phyloP scores from a whole-genome alignment of 371 early-diverging fungal genomes.

The Lichtheimia ramosa region DNA sequence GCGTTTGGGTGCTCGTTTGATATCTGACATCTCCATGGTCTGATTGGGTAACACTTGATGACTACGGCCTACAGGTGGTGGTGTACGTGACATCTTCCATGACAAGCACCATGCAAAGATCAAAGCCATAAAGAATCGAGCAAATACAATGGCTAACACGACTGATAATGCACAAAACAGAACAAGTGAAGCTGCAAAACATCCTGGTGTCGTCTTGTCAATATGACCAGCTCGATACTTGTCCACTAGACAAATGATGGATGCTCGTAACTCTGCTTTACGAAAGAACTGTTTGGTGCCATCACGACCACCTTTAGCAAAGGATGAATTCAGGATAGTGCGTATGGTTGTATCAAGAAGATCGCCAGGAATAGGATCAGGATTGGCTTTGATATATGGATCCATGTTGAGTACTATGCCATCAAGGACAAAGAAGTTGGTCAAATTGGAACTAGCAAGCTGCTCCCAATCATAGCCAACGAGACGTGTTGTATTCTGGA shows the following conservation, averaged over 20 bases:
- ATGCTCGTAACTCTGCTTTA: constrained; percentile 42
- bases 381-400: constrained; percentile 51
- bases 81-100: constrained; percentile 61
- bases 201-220: constrained; percentile 80
- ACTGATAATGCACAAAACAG: constrained; percentile 66
- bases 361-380: constrained; percentile 34
- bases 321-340: constrained; percentile 25
- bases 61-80: constrained; percentile 17
- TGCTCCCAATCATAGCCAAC: constrained; percentile 71
- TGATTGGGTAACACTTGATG: constrained; percentile 2
- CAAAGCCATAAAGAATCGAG: constrained; percentile 82
- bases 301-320: constrained; percentile 56
- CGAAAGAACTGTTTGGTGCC: constrained; percentile 69
- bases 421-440: constrained; percentile 64
- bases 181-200: constrained; percentile 80
- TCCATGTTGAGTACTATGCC: constrained; percentile 68
- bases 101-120: constrained; percentile 83
- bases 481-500: constrained; percentile 29
- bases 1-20: constrained; percentile 18
- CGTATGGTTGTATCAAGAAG: constrained; percentile 58
- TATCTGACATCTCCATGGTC: constrained; percentile 33
- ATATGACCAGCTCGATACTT: constrained; percentile 79
- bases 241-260: constrained; percentile 58
- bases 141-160: constrained; percentile 67
- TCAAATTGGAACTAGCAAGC: constrained; percentile 28